Conservation (phyloP, 257 asterid species). For the Rubia yunnanensis region DNA sequence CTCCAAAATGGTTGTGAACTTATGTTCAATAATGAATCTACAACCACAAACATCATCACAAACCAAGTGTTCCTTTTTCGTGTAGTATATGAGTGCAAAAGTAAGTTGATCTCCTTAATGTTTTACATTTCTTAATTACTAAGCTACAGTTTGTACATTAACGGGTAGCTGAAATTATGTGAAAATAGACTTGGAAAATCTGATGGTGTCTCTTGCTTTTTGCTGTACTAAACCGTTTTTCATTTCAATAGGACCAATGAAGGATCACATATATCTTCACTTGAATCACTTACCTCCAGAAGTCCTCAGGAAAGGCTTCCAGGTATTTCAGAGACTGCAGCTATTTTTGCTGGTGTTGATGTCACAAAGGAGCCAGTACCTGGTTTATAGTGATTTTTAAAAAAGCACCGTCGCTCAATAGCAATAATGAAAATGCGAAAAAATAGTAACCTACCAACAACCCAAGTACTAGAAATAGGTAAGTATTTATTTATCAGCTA, state of each 20-base stretch:
- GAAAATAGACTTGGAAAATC: neutral
- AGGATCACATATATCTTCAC: slow-evolving; percentile 95
- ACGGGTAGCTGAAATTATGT: neutral
- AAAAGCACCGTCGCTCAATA: too few relatives aligned
- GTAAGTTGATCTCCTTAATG: neutral
- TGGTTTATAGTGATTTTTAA: too few relatives aligned
- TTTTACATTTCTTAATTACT: neutral
- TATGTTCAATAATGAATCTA: neutral
- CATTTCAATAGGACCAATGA: slow-evolving; percentile 56
- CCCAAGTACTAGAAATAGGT: too few relatives aligned
- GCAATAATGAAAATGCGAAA: too few relatives aligned
- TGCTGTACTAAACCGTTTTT: slow-evolving; percentile 10
- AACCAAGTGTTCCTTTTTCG: neutral
- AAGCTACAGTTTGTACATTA: neutral
- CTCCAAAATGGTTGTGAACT: neutral
- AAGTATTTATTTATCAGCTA: too few relatives aligned
- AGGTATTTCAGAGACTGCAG: slow-evolving; percentile 97
- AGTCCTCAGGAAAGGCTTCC: slow-evolving; percentile 98
- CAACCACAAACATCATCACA: neutral
- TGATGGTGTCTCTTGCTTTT: neutral
- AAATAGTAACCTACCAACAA: too few relatives aligned
- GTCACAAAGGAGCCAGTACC: slow-evolving; percentile 97
- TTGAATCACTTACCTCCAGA: slow-evolving; percentile 96
- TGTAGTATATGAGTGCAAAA: neutral
- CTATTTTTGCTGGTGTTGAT: slow-evolving; percentile 97